Percentiles rank a stretch among this genome's conserved stretches.
Evolutionary conservation across 2,329 filamentous ascomycete species (phyloP).

Genomic region (Phaeosphaeriaceae sp.): DNA sequence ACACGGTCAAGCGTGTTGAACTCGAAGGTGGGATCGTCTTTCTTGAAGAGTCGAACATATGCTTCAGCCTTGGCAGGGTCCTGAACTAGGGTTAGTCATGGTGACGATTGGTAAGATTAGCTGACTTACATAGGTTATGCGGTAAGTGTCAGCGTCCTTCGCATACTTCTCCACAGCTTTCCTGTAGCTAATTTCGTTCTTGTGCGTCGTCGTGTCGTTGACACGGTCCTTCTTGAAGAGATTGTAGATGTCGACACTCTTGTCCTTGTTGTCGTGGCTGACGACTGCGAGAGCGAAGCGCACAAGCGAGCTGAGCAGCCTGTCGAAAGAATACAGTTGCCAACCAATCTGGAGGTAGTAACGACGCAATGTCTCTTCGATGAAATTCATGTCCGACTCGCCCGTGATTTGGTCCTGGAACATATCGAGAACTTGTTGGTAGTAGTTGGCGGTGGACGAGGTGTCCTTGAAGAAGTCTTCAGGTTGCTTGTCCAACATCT

Average conservation of each 20-base stretch:
- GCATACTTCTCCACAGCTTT: constrained; percentile 92
- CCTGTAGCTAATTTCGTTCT: constrained; percentile 87
- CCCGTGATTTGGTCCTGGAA: constrained; percentile 86
- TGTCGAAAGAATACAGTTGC: constrained; percentile 92
- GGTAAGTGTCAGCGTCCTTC: constrained; percentile 91
- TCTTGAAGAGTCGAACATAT: constrained; percentile 83
- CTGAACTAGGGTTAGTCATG: constrained; percentile 33
- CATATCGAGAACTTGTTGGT: constrained; percentile 83
- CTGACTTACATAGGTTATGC: constrained; percentile 84
- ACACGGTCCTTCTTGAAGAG: constrained; percentile 84
- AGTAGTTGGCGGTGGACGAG: constrained; percentile 73
- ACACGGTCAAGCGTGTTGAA: constrained; percentile 71
- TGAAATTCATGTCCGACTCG: constrained; percentile 80
- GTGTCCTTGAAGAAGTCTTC: constrained; percentile 77
- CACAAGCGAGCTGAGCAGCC: constrained; percentile 81
- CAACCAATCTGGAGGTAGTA: constrained; percentile 92
- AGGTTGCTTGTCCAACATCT: constrained; percentile 80
- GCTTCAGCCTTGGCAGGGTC: constrained; percentile 73
- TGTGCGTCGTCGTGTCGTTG: constrained; percentile 85
- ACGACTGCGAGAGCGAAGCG: constrained; percentile 85
- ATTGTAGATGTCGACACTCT: constrained; percentile 87
- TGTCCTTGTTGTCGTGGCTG: constrained; percentile 87
- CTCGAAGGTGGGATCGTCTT: constrained; percentile 81
- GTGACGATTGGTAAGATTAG: background rate
- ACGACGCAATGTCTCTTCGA: constrained; percentile 89